These are phyloP conservation scores for Fonsecaea multimorphosa DNA, from an alignment of 2,329 filamentous ascomycete genomes.

Conservation along the genomic window DNA sequence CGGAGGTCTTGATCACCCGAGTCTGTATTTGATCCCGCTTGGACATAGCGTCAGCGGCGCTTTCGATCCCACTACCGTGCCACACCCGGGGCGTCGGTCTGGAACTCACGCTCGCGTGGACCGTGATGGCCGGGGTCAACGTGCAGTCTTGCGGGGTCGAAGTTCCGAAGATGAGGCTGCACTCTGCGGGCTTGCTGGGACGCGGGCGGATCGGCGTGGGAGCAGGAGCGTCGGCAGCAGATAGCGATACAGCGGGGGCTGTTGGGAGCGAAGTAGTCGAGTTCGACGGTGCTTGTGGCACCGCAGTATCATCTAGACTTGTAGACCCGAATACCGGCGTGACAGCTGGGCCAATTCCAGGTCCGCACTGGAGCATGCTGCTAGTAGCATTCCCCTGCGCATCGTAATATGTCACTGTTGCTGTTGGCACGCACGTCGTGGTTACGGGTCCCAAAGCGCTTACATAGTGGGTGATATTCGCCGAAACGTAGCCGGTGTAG, in stretches of 20 bases:
- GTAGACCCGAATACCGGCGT: not conserved
- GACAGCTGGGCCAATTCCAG: slow-evolving; percentile 19
- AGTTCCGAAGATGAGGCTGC: not conserved
- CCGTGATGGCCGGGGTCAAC: not conserved
- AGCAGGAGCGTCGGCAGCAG: not conserved
- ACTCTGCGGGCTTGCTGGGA: not conserved
- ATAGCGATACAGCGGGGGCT: not conserved
- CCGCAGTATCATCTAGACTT: not conserved
- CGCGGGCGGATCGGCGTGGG: not conserved
- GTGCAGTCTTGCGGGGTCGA: not conserved
- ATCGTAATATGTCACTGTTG: slow-evolving; percentile 12
- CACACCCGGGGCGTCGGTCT: not conserved
- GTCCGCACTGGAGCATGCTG: slow-evolving; percentile 10
- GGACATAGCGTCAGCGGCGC: not conserved
- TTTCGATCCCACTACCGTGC: not conserved
- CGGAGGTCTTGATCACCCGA: not conserved
- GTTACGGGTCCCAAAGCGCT: slow-evolving; percentile 11
- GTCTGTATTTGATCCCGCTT: not conserved
- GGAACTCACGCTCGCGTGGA: not conserved
- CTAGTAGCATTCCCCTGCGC: not conserved
- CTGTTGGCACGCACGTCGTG: slow-evolving; percentile 22
- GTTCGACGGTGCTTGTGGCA: not conserved
- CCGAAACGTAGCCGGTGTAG: not conserved
- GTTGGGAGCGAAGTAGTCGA: not conserved
- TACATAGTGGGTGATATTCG: not conserved